phyloP scores from a whole-genome alignment of 2,329 filamentous ascomycete genomes.

The Colletotrichum sp. region DNA sequence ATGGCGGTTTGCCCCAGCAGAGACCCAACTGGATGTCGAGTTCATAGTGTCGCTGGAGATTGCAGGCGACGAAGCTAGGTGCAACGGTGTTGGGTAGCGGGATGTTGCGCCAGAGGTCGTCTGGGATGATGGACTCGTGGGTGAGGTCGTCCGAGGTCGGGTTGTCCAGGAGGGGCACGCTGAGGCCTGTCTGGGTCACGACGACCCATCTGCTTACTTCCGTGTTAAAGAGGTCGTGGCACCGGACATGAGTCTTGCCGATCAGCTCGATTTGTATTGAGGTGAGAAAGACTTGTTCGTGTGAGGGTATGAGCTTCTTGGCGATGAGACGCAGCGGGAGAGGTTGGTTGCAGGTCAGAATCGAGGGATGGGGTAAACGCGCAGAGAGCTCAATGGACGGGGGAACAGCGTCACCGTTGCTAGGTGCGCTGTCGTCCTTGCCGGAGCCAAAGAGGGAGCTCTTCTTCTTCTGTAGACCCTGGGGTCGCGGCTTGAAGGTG shows the following conservation, averaged over 20 bases:
- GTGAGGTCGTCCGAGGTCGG: constrained; percentile 60
- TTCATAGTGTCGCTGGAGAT: constrained; percentile 81
- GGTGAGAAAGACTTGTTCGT: constrained; percentile 75
- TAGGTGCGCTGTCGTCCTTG: constrained; percentile 22
- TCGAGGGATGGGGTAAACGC: constrained; percentile 83
- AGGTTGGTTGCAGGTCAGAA: constrained; percentile 88
- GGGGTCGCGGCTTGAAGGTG: constrained; percentile 52
- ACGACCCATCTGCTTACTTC: constrained; percentile 81
- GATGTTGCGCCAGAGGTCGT: constrained; percentile 73
- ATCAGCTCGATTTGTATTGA: constrained; percentile 84
- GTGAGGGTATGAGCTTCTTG: constrained; percentile 74
- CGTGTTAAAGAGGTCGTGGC: constrained; percentile 73
- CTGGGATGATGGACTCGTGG: constrained; percentile 73
- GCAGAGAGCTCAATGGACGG: constrained; percentile 80
- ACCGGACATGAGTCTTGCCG: constrained; percentile 78
- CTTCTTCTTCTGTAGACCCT: constrained; percentile 51
- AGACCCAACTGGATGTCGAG: constrained; percentile 83
- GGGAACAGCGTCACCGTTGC: constrained; percentile 38
- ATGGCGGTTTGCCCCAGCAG: constrained; percentile 68
- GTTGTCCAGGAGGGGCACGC: constrained; percentile 68
- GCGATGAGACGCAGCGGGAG: constrained; percentile 81
- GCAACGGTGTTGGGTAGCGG: constrained; percentile 85
- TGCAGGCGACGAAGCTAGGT: constrained; percentile 88
- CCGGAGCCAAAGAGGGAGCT: constrained; percentile 62
- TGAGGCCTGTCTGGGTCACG: constrained; percentile 72